Percentiles rank a stretch among this genome's conserved stretches.
These are phyloP conservation scores for Capsicum pubescens DNA, from an alignment of 257 asterid species.

Conservation along the genomic window DNA sequence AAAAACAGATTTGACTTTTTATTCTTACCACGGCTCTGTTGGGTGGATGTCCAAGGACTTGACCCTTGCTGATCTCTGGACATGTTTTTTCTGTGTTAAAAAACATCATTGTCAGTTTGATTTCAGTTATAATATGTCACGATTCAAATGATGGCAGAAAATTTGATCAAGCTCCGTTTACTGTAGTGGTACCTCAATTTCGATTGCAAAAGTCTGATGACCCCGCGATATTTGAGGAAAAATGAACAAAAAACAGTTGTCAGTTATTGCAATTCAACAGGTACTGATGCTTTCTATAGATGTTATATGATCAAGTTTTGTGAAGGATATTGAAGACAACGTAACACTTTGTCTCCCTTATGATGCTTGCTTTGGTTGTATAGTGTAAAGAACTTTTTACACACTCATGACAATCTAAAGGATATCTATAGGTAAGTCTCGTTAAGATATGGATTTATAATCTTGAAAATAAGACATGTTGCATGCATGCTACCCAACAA, in stretches of 20 bases:
- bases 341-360: too few relatives aligned
- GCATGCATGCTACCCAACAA: neutral
- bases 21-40: constrained; percentile 50
- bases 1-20: neutral
- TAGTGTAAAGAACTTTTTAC: too few relatives aligned
- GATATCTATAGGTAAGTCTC: neutral
- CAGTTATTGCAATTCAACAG: neutral
- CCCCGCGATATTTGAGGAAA: neutral
- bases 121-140: neutral
- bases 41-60: constrained; percentile 54
- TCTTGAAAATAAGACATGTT: neutral
- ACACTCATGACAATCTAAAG: neutral
- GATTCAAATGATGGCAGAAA: neutral
- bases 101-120: neutral
- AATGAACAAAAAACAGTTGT: neutral
- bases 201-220: neutral
- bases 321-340: neutral
- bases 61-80: constrained; percentile 52
- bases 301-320: neutral
- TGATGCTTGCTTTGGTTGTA: too few relatives aligned
- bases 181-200: neutral
- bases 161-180: neutral
- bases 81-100: constrained; percentile 44
- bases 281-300: neutral
- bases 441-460: neutral